Evolutionary conservation across 257 asterid species (phyloP).

Genomic region (Petunia secreta): DNA sequence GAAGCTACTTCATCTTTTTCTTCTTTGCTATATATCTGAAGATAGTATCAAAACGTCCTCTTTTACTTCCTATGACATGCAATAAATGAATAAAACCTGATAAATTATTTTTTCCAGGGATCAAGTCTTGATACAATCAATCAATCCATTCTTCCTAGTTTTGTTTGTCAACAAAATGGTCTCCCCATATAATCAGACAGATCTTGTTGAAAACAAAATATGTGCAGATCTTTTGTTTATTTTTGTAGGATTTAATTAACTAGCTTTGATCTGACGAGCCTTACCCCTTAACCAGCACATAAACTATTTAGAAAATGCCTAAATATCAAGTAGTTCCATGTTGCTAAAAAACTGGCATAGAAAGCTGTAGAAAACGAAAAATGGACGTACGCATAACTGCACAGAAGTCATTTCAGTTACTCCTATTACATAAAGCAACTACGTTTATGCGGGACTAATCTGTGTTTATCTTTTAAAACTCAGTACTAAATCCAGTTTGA

Average conservation of each 20-base stretch:
- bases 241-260: too few relatives aligned
- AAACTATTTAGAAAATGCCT: background rate
- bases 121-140: too few relatives aligned
- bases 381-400: background rate
- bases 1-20: too few relatives aligned
- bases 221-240: background rate
- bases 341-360: background rate
- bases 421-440: background rate
- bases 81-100: too few relatives aligned
- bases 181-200: background rate
- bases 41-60: too few relatives aligned
- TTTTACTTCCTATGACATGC: too few relatives aligned
- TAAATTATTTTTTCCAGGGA: too few relatives aligned
- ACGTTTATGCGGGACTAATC: background rate
- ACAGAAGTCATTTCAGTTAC: conserved; percentile 13
- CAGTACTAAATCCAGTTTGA: background rate
- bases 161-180: too few relatives aligned
- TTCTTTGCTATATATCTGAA: too few relatives aligned
- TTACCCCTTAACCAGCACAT: background rate
- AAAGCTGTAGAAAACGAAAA: background rate
- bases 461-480: background rate
- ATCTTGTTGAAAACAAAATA: background rate
- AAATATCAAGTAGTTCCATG: background rate
- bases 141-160: background rate
- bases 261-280: too few relatives aligned